Conservation (phyloP, 2,329 filamentous ascomycete genomes). For the Chaetomium strumarium region DNA sequence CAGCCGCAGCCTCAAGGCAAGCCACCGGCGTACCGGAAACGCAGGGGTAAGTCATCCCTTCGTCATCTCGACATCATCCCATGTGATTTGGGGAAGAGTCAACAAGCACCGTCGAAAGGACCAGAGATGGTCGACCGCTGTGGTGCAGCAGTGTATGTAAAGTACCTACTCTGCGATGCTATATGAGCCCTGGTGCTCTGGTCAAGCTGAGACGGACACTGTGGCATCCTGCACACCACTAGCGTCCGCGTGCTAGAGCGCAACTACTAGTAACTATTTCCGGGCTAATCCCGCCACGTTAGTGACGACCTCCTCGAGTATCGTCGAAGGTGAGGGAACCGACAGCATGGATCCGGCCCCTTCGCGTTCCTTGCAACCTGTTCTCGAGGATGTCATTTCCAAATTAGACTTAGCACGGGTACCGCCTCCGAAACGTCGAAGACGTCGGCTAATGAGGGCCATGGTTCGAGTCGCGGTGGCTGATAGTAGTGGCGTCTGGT, state of each 20-base stretch:
- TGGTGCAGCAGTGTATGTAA: too few relatives aligned
- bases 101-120: too few relatives aligned
- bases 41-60: not conserved
- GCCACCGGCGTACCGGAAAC: not conserved
- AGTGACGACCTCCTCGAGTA: not conserved
- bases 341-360: not conserved
- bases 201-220: not conserved
- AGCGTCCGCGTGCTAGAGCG: not conserved
- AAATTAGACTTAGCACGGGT: not conserved
- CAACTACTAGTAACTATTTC: too few relatives aligned
- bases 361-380: not conserved
- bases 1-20: constrained; percentile 1
- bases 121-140: too few relatives aligned
- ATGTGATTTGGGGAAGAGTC: too few relatives aligned
- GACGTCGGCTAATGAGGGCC: not conserved
- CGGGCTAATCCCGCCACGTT: not conserved
- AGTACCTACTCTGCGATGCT: too few relatives aligned
- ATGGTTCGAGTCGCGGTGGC: not conserved
- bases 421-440: not conserved
- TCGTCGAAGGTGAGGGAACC: not conserved
- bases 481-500: not conserved
- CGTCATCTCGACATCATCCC: not conserved
- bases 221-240: not conserved
- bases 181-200: not conserved
- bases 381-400: not conserved